A percentile compares a stretch with the other conserved stretches of the same genome.
Evolutionary conservation across 139 green algal genomes (phyloP).

Genomic region (Spirogloea muscicola): DNA sequence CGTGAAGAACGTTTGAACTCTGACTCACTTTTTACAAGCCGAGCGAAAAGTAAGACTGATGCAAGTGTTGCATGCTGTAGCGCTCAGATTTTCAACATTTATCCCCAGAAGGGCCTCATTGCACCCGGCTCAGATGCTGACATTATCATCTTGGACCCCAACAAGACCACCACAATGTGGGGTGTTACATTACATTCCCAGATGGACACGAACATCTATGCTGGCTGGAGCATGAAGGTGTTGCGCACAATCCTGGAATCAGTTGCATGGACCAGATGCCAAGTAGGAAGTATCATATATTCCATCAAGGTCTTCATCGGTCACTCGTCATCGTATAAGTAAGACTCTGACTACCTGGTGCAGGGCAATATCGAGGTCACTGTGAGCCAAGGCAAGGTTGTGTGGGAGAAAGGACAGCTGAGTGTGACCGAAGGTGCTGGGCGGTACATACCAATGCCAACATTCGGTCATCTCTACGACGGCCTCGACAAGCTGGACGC

Average conservation of each 20-base stretch:
- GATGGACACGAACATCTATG: constrained; percentile 94
- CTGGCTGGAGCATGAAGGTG: constrained; percentile 62
- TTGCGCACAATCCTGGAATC: too few relatives aligned
- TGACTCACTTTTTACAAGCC: too few relatives aligned
- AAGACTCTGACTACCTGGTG: too few relatives aligned
- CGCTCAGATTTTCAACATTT: constrained; percentile 87
- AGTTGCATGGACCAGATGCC: too few relatives aligned
- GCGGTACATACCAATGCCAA: constrained; percentile 61
- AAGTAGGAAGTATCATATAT: too few relatives aligned
- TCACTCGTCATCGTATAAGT: too few relatives aligned
- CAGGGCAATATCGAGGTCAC: constrained; percentile 74
- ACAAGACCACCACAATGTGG: constrained; percentile 62
- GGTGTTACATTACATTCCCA: constrained; percentile 72
- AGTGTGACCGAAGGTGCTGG: constrained; percentile 61
- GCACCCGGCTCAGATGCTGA: constrained; percentile 82
- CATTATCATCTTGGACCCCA: constrained; percentile 86
- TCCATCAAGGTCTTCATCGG: too few relatives aligned
- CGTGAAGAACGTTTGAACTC: too few relatives aligned
- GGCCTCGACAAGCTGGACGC: constrained; percentile 46
- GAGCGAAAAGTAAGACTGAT: too few relatives aligned
- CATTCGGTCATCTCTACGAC: constrained; percentile 60
- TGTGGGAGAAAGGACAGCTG: constrained; percentile 78
- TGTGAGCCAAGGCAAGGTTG: constrained; percentile 78
- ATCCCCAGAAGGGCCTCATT: constrained; percentile 80
- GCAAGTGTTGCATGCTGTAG: constrained; percentile 40